These are phyloP conservation scores for Neurospora sp. DNA, from an alignment of 495 filamentous ascomycete species.

Conservation along the genomic window DNA sequence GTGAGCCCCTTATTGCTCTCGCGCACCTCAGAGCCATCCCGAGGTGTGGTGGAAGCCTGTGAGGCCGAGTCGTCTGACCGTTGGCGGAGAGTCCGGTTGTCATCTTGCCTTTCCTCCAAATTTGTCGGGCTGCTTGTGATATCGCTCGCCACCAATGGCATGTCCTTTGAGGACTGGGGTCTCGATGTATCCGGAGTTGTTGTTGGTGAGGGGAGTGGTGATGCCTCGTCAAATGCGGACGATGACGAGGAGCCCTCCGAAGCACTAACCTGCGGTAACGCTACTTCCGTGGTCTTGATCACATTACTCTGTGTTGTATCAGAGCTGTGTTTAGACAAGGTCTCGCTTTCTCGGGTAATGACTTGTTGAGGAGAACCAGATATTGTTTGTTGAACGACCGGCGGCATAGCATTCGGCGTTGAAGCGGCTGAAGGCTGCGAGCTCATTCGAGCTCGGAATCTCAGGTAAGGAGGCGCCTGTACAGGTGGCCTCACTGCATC, in stretches of 20 bases:
- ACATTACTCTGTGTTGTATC: neutral
- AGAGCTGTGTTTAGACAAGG: neutral
- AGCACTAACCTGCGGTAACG: neutral
- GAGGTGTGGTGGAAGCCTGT: slow-evolving; percentile 18
- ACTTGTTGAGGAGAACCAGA: neutral
- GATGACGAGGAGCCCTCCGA: slow-evolving; percentile 37
- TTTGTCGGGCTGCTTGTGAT: neutral
- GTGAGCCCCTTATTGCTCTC: neutral
- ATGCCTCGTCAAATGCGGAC: slow-evolving; percentile 33
- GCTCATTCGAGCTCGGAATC: slow-evolving; percentile 9
- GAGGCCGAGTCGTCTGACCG: slow-evolving; percentile 6
- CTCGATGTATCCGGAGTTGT: slow-evolving; percentile 39
- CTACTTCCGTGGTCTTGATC: slow-evolving; percentile 6
- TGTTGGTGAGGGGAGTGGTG: slow-evolving; percentile 26
- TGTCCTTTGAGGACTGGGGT: slow-evolving; percentile 31
- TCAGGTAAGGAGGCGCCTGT: slow-evolving; percentile 6
- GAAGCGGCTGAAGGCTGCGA: neutral
- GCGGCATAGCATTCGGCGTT: neutral
- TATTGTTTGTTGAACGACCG: neutral
- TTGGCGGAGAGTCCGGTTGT: slow-evolving; percentile 15
- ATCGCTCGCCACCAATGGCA: slow-evolving; percentile 5
- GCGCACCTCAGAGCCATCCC: slow-evolving; percentile 1
- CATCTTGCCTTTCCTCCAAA: slow-evolving; percentile 5
- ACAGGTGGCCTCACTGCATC: neutral
- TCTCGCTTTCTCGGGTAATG: neutral